Base-by-base conservation (phyloP, 192 early-diverging fungal species). In the Chytriomyces hyalinus region DNA sequence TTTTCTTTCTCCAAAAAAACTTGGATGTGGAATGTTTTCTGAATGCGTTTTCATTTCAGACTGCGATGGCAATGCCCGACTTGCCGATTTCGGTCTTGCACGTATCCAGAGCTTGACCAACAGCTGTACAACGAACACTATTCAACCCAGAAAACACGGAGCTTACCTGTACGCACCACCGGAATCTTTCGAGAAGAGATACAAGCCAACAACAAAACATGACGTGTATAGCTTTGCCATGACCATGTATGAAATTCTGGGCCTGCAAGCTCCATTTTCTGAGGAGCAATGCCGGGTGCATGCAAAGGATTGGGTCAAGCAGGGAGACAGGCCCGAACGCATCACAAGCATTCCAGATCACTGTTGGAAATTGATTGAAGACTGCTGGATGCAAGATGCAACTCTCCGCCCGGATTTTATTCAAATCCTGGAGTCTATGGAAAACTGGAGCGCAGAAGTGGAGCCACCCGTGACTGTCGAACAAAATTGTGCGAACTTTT, bases 121-220 rank as follows among this genome's bases (percentile, higher is more conserved):
- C 28, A 36, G 28, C 28, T 2, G 2, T 36, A 36, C 28, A 36
- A 36, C 28, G 28, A 36, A 36, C 28, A 0, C 28, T 36, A 2
- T 36, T 36, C 28, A 36, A 36, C 0, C 28, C 28, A 36, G 28
- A 59, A 59, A 59, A 59, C 57, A 59, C 3, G 57, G 57, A n/a
- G 57, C 57, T 59, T n/a, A 26, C 3, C 20, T 11, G 26, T 65
- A 26, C 26, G 26, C 63, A 36, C 63, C 63, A 13, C 63, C 63
- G 13, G 63, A 65, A 65, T 65, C 67, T 79, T 74, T 77, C 71
- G 68, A 22, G 13, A 15, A 1, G 13, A 4, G 63, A 65, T 65
- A 65, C 63, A 65, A 26, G 2, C 63, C 63, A 26, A 1, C 63
- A 2, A 15, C 63, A 65, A 36, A n/a, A 4, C 26, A 65, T 36